Evolutionary conservation across 2,329 filamentous ascomycete genomes (phyloP), one percentile per base, ranked within the genome.

Genomic region (Chaetomiaceae sp.): DNA sequence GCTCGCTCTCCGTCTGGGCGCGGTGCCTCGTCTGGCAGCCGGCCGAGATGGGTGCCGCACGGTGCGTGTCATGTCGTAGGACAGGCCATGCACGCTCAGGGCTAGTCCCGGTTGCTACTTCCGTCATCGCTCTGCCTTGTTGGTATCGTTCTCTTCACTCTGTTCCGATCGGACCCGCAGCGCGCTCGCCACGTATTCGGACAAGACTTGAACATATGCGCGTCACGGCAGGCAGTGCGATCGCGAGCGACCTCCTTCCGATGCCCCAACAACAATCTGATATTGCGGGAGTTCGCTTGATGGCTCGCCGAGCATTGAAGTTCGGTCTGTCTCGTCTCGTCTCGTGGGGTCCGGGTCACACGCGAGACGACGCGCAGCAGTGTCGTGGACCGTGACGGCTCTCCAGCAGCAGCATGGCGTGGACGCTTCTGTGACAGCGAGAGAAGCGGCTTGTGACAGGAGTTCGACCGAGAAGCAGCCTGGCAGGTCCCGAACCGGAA

Each of bases 401-500:
- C n/a, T n/a, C n/a, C n/a, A n/a, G n/a, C n/a, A n/a, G n/a, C 45
- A 33, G 41, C 41, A 27, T 37, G 46, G 42, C 37, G 24, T 37
- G 40, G 26, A 27, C 27, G 37, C 18, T 32, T 33, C 41, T 43
- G 53, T 56, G 51, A 47, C 53, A 49, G 48, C 45, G 41, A 27
- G n/a, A 40, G 30, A 29, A 29, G 38, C 48, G 45, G 47, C 47
- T 46, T 45, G 54, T 60, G 51, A 47, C 48, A 47, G 52, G 47
- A 52, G 45, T 48, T 52, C 47, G 52, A 48, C 48, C 54, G 46
- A 51, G 52, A 34, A 46, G 17, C 47, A 49, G 45, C 37, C 49
- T 53, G 19, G 43, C 32, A 47, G 27, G 35, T 56, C 38, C 58
- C 53, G 38, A 61, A 62, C 7, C 20, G 62, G 62, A 57, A 63